Conservation (phyloP, 1,139 yeast genomes). For the Yamadazyma blattariae region DNA sequence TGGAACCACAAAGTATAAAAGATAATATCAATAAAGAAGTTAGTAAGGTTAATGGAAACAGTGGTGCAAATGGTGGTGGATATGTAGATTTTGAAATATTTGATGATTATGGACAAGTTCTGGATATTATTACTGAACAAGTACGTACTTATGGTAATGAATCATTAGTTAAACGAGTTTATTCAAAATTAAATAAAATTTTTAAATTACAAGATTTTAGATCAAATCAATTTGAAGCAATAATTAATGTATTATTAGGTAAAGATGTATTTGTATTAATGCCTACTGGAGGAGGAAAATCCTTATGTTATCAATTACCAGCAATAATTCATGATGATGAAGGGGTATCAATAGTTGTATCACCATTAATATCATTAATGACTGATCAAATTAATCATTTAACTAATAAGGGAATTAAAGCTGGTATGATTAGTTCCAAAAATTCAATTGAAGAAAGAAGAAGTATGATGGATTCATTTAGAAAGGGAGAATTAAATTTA, state of each 20-base stretch:
- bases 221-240: conserved; percentile 82
- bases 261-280: conserved; percentile 89
- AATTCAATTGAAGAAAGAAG: conserved; percentile 63
- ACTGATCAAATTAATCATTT: conserved; percentile 94
- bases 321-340: conserved; percentile 67
- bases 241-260: conserved; percentile 76
- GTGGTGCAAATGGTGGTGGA: neutral
- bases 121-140: conserved; percentile 14
- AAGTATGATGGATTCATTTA: conserved; percentile 59
- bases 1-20: conserved; percentile 1
- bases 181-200: conserved; percentile 48
- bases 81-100: conserved; percentile 6
- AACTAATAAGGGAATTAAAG: conserved; percentile 60
- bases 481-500: conserved; percentile 66
- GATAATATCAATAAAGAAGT: too few relatives aligned
- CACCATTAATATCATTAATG: conserved; percentile 95
- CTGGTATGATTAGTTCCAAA: conserved; percentile 87
- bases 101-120: conserved; percentile 18
- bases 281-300: conserved; percentile 99
- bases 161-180: conserved; percentile 53
- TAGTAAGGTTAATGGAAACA: neutral
- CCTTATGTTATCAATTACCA: conserved; percentile 93
- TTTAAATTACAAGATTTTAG: conserved; percentile 73
- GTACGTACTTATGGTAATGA: conserved; percentile 29
- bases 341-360: conserved; percentile 89